Conservation (phyloP, 805 yeast species). For the Lipomyces yamadae region DNA sequence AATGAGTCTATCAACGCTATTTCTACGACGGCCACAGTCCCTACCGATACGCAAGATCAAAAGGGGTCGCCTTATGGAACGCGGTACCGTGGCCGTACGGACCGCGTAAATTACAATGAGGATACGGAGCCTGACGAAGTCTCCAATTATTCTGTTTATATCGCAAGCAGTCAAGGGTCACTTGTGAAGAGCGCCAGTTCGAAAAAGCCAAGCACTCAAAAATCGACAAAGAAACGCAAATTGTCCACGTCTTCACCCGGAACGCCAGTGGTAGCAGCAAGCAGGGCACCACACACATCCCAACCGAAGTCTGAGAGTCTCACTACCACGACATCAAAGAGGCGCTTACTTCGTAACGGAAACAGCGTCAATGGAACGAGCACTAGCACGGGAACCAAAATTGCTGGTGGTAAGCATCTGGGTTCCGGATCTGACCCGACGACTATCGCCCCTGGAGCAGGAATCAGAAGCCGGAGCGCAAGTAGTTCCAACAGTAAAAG, state of each 20-base stretch:
- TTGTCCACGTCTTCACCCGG: neutral
- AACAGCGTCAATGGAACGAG: neutral
- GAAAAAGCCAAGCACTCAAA: neutral
- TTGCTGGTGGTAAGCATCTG: neutral
- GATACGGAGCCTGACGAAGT: slow-evolving; percentile 34
- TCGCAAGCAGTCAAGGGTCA: neutral
- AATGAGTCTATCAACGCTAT: neutral
- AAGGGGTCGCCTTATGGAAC: slow-evolving; percentile 12
- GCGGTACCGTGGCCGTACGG: slow-evolving; percentile 28
- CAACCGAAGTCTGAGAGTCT: neutral
- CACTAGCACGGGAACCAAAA: neutral
- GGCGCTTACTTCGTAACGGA: neutral
- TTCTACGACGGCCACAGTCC: neutral
- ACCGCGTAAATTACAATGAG: slow-evolving; percentile 42
- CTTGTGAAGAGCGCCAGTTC: neutral
- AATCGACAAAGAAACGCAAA: neutral
- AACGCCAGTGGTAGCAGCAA: neutral
- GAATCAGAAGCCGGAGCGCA: neutral
- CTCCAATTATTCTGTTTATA: neutral
- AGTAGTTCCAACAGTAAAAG: slow-evolving; percentile 8
- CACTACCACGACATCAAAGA: neutral
- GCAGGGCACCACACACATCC: neutral
- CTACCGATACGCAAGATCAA: neutral
- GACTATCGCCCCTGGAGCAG: neutral
- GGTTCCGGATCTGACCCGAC: neutral